A percentile compares a stretch with the other conserved stretches of the same genome.
These are phyloP conservation scores for Nemania sp. DNA, from an alignment of 2,329 filamentous ascomycete species.

Conservation along the genomic window DNA sequence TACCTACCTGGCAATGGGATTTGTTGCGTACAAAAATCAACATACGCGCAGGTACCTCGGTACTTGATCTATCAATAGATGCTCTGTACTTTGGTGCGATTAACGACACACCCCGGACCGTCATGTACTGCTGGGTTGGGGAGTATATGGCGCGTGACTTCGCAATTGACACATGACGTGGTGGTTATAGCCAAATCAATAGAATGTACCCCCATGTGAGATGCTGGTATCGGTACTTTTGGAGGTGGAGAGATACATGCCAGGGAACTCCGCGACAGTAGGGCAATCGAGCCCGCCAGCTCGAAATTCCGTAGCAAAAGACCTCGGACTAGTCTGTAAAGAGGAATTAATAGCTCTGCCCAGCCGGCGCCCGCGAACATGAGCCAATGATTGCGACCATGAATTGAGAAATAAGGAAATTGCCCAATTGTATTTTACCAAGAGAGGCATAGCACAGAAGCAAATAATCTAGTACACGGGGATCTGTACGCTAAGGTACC, in stretches of 20 bases:
- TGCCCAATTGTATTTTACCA: conserved; percentile 28
- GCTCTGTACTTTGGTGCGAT: background rate
- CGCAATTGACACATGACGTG: conserved; percentile 35
- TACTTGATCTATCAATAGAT: too few species aligned
- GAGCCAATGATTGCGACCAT: conserved; percentile 14
- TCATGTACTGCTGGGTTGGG: conserved; percentile 3
- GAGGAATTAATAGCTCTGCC: background rate
- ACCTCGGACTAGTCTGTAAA: conserved; percentile 6
- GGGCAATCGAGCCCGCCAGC: background rate
- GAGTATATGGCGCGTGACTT: conserved; percentile 37
- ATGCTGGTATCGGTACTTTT: conserved; percentile 33
- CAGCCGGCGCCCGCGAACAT: background rate
- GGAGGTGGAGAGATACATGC: conserved; percentile 24
- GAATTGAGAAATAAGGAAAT: conserved; percentile 26
- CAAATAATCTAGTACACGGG: background rate
- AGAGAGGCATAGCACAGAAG: conserved; percentile 20
- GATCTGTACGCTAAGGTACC: too few species aligned
- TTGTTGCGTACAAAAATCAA: background rate
- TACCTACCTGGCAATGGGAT: background rate
- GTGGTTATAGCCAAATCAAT: conserved; percentile 19
- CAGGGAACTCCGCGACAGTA: background rate
- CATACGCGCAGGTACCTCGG: too few species aligned
- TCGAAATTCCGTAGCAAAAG: background rate
- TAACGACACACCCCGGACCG: conserved; percentile 25
- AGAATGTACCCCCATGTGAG: conserved; percentile 27